These are phyloP conservation scores for Aphelidium insulamus DNA, from an alignment of 371 early-diverging fungal species.

Conservation along the genomic window DNA sequence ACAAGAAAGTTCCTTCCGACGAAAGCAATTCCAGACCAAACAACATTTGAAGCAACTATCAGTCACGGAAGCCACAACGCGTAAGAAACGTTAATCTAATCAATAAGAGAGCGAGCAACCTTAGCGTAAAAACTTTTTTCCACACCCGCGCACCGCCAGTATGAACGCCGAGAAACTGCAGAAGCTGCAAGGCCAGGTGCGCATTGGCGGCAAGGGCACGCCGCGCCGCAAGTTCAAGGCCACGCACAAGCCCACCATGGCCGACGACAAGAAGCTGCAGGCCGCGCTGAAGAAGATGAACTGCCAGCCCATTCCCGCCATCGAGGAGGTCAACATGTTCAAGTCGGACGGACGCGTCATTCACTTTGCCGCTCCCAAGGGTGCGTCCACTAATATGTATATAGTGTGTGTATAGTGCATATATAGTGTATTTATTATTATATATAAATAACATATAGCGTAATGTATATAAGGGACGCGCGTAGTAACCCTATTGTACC, in stretches of 20 bases:
- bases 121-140: background rate
- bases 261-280: constrained; percentile 79
- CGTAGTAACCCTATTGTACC: background rate
- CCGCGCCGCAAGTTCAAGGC: constrained; percentile 20
- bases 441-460: no score
- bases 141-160: no score
- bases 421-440: background rate
- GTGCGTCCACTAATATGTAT: constrained; percentile 16
- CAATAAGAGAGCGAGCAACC: no score
- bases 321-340: constrained; percentile 98
- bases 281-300: constrained; percentile 63
- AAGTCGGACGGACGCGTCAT: constrained; percentile 77
- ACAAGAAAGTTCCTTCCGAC: no score
- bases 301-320: constrained; percentile 55
- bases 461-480: background rate
- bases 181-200: constrained; percentile 73
- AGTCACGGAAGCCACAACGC: no score
- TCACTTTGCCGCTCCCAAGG: constrained; percentile 76
- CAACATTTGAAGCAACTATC: no score
- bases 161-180: constrained; percentile 93
- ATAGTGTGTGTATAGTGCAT: background rate
- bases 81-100: no score
- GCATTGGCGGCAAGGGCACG: constrained; percentile 65
- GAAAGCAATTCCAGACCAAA: no score
- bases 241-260: constrained; percentile 29